These are phyloP conservation scores for Proliferodiscus dingleyae DNA, from an alignment of 2,329 filamentous ascomycete species.

Conservation along the genomic window DNA sequence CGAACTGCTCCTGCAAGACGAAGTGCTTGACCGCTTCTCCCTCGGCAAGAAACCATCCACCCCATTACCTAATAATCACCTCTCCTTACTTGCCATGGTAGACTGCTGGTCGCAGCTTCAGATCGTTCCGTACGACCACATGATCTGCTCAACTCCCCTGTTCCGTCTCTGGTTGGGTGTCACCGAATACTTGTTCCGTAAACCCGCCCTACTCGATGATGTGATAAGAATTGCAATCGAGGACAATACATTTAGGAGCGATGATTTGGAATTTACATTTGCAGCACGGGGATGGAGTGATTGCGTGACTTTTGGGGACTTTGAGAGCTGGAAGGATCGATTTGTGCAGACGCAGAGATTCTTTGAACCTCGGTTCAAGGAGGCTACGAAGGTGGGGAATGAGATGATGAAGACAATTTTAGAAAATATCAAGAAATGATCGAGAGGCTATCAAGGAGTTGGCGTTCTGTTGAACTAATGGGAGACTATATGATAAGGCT, in stretches of 20 bases:
- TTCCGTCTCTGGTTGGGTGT: slow-evolving; percentile 96
- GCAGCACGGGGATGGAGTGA: slow-evolving; percentile 94
- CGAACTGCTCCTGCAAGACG: slow-evolving; percentile 67
- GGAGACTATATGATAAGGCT: too few species aligned
- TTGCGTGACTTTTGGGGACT: slow-evolving; percentile 84
- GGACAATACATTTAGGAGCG: slow-evolving; percentile 87
- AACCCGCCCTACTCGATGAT: slow-evolving; percentile 73
- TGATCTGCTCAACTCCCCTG: slow-evolving; percentile 97
- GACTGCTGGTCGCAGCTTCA: slow-evolving; percentile 95
- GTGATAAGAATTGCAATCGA: slow-evolving; percentile 80
- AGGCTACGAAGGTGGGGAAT: slow-evolving; percentile 83
- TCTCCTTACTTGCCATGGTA: slow-evolving; percentile 91
- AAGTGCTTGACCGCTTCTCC: slow-evolving; percentile 83
- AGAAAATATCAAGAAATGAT: slow-evolving; percentile 59
- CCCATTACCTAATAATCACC: slow-evolving; percentile 83
- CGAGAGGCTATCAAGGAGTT: background rate
- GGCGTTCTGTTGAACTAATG: too few species aligned
- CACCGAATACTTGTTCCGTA: slow-evolving; percentile 93
- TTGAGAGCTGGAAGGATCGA: slow-evolving; percentile 85
- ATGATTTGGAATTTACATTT: slow-evolving; percentile 97
- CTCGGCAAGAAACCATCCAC: slow-evolving; percentile 58
- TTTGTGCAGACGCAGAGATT: slow-evolving; percentile 88
- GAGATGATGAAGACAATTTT: slow-evolving; percentile 96
- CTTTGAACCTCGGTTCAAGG: slow-evolving; percentile 84
- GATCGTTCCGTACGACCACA: slow-evolving; percentile 97